Percentiles rank a stretch among this genome's conserved stretches.
These are phyloP conservation scores for Linnemannia exigua DNA, from an alignment of 192 early-diverging fungal genomes.

Conservation along the genomic window DNA sequence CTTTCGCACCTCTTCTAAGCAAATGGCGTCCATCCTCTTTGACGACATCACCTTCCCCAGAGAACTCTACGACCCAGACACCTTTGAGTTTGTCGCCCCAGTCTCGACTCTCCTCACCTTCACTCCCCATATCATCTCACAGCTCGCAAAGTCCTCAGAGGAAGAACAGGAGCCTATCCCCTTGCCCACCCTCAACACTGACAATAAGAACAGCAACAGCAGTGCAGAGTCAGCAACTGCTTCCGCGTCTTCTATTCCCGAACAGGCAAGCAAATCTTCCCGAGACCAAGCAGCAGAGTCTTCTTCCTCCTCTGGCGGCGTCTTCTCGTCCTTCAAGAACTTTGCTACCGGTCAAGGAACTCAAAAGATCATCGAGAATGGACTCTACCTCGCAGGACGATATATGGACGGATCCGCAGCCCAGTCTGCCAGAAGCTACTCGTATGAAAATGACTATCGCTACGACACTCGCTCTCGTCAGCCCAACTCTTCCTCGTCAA, in stretches of 20 bases:
- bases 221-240: background rate
- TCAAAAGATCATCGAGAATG: conserved; percentile 30
- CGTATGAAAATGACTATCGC: background rate
- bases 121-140: conserved; percentile 63
- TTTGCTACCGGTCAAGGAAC: conserved; percentile 15
- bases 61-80: conserved; percentile 63
- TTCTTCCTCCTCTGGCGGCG: background rate
- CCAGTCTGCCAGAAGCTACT: background rate
- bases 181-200: background rate
- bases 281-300: background rate
- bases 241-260: background rate
- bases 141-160: conserved; percentile 59
- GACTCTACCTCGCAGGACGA: conserved; percentile 40
- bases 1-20: background rate
- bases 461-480: background rate
- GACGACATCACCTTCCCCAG: conserved; percentile 63
- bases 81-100: conserved; percentile 59
- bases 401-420: conserved; percentile 23
- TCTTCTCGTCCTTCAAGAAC: conserved; percentile 32
- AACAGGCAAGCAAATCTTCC: background rate
- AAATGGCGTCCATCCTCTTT: conserved; percentile 62
- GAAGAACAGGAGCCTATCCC: conserved; percentile 59
- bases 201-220: conserved; percentile 10
- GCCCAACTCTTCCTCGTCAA: conserved; percentile 13
- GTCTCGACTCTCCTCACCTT: conserved; percentile 62